phyloP scores from a whole-genome alignment of 768 basidiomycete species.

The Collybia sordida region DNA sequence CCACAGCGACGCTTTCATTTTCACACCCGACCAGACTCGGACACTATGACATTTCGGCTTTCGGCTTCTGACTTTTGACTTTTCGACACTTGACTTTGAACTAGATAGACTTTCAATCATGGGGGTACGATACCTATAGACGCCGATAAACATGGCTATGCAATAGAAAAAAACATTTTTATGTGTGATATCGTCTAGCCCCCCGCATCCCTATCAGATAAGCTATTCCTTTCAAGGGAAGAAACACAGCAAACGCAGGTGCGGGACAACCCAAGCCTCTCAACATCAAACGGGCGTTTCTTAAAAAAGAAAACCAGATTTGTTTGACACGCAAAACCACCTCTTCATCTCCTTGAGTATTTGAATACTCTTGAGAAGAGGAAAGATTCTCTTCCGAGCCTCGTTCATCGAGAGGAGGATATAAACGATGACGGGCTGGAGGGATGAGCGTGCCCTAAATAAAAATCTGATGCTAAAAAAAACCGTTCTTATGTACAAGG shows the following conservation, averaged over 20 bases:
- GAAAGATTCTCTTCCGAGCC: conserved; percentile 20
- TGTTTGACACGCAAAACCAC: conserved; percentile 29
- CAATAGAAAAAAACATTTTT: not conserved
- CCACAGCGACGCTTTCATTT: too few species aligned
- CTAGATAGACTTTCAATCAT: too few species aligned
- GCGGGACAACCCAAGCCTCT: too few species aligned
- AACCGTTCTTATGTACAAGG: too few species aligned
- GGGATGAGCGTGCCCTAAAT: not conserved
- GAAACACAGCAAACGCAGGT: too few species aligned
- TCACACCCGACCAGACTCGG: not conserved
- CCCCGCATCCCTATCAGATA: conserved; percentile 13
- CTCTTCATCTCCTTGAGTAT: conserved; percentile 23
- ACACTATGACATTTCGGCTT: too few species aligned
- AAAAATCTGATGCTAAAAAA: not conserved
- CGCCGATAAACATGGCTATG: conserved; percentile 4
- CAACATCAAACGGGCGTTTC: conserved; percentile 16
- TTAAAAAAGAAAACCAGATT: conserved; percentile 20
- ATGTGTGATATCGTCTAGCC: conserved; percentile 29
- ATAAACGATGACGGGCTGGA: conserved; percentile 16
- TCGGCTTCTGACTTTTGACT: not conserved
- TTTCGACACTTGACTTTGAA: not conserved
- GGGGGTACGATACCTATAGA: conserved; percentile 4
- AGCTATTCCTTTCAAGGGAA: too few species aligned
- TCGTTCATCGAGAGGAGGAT: conserved; percentile 13
- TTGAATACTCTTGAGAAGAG: conserved; percentile 20